Evolutionary conservation across 306 rosid species (phyloP), one percentile per base, ranked within the genome.

Genomic region (Trichosanthes cucumerina): DNA sequence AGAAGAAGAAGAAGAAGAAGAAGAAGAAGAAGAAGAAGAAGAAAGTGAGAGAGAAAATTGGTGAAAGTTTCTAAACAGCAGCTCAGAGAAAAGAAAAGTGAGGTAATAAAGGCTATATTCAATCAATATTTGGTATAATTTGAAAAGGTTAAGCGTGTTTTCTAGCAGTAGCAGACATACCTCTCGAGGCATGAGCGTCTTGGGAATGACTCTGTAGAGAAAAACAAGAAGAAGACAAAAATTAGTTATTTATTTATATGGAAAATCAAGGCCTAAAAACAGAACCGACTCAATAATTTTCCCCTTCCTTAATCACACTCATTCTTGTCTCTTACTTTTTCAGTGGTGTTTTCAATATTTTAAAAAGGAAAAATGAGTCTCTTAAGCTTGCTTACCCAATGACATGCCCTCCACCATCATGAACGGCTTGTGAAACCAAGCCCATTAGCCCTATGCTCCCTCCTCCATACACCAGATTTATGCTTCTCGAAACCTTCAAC

Each of bases 181-280:
- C 92, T 90, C 95, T 90, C 92, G 89, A 85, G 95, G 92, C 91
- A 88, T 90, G 88, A 90, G 95, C 78, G 95, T 90, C 92, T 90
- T 90, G 92, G 95, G 95, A 88, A 90, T 90, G 83, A 90, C 91
- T 80, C 92, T 90, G 92, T 84, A 84, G 85, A 82, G 87, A 88
- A 81, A 24, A 84, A 85, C 80, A 87, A 73, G 81, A 85, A 85
- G 69, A 88, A 82, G 84, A 66, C 72, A 78, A 85, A 66, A 79
- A 65, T 28, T 80, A 47, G 83, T 84, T 82, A 84, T 83, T 69
- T 84, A 82, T 71, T 71, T 80, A 79, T 53, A 77, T 56, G 68
- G 18, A 79, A 82, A 81, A 80, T 76, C 80, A 79, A 43, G 80
- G 75, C 66, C 56, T 71, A 83, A 81, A 69, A 83, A 80, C 75